These are phyloP conservation scores for Xylaria palmicola DNA, from an alignment of 495 filamentous ascomycete species.

Conservation along the genomic window DNA sequence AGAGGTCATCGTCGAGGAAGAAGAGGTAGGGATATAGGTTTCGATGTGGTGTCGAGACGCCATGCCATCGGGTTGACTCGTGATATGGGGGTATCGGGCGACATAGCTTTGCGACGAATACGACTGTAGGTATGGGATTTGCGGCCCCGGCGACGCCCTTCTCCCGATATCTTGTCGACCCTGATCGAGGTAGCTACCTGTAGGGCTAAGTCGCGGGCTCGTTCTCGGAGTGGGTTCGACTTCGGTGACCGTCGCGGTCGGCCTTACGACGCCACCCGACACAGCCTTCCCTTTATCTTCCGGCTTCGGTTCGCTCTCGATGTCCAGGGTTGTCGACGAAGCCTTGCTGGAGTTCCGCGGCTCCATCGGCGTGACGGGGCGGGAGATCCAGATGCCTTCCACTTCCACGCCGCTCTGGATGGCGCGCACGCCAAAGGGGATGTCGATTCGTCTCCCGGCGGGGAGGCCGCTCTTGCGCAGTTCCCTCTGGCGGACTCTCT, in stretches of 20 bases:
- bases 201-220: constrained; percentile 29
- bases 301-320: constrained; percentile 21
- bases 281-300: constrained; percentile 24
- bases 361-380: constrained; percentile 54
- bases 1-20: constrained; percentile 21
- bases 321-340: constrained; percentile 34
- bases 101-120: constrained; percentile 19
- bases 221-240: constrained; percentile 25
- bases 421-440: constrained; percentile 88
- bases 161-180: constrained; percentile 17
- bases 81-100: constrained; percentile 6
- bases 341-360: constrained; percentile 29
- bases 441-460: constrained; percentile 51
- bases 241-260: constrained; percentile 17
- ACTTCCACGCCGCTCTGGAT: constrained; percentile 83
- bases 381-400: constrained; percentile 86
- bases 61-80: constrained; percentile 13
- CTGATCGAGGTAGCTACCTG: constrained; percentile 24
- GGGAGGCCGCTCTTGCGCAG: constrained; percentile 51
- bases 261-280: constrained; percentile 8
- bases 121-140: constrained; percentile 23
- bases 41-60: constrained; percentile 19
- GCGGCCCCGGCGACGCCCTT: constrained; percentile 16
- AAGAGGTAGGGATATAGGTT: constrained; percentile 29
- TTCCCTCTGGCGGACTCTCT: constrained; percentile 54